Conservation (phyloP, 202 grass and related monocot genomes). For the Alloteropsis angusta region DNA sequence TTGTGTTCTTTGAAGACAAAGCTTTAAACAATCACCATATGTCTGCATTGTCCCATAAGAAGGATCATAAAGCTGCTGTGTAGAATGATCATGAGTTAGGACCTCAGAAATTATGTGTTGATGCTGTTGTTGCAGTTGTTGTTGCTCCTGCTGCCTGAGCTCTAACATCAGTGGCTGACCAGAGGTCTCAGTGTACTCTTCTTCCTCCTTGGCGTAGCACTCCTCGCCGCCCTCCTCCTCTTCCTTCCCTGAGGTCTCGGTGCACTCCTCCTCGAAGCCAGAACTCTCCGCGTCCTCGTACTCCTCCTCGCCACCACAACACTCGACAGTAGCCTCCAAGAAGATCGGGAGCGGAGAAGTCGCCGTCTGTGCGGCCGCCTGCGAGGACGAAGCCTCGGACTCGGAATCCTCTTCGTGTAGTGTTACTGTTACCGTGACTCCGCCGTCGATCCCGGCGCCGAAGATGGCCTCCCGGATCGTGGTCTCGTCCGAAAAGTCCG, state of each 20-base stretch:
- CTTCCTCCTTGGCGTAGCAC: no score
- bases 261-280: neutral
- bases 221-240: no score
- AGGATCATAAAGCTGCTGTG: constrained; percentile 39
- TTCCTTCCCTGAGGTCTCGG: neutral
- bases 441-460: neutral
- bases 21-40: constrained; percentile 34
- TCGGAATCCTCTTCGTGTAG: neutral
- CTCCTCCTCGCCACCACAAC: neutral
- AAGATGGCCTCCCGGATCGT: neutral
- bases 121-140: constrained; percentile 29
- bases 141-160: constrained; percentile 63
- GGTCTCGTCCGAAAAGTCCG: neutral
- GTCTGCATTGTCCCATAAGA: constrained; percentile 35
- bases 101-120: constrained; percentile 56
- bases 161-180: constrained; percentile 53
- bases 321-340: neutral
- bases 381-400: neutral
- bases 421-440: neutral
- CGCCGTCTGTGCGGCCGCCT: neutral
- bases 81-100: constrained; percentile 27
- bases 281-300: neutral
- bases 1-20: constrained; percentile 48
- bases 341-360: no score
- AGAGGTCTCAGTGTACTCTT: no score